phyloP scores from a whole-genome alignment of 208 protist genomes.

The Acanthamoeba rhysodes region DNA sequence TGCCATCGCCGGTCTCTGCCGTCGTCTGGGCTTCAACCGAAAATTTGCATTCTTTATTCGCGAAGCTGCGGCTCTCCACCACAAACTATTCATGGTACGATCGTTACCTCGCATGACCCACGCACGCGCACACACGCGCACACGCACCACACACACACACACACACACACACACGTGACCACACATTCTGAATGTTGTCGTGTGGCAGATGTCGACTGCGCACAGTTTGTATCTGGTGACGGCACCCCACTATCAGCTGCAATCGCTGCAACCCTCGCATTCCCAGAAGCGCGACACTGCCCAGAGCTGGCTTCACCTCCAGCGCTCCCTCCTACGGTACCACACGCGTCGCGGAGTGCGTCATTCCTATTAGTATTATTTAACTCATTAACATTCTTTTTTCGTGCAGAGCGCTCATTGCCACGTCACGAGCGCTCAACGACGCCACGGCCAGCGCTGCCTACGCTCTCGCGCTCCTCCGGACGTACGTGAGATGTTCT shows the following conservation, averaged over 20 bases:
- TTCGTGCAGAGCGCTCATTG: not conserved
- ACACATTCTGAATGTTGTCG: no score
- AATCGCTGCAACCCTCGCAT: not conserved
- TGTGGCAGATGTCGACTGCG: slow-evolving; percentile 44
- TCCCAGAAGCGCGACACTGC: not conserved
- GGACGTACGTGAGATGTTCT: not conserved
- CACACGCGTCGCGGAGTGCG: no score
- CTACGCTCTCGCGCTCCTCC: slow-evolving; percentile 41
- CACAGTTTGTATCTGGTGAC: slow-evolving; percentile 54
- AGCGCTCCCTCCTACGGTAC: slow-evolving; percentile 42
- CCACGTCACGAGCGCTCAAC: slow-evolving; percentile 40
- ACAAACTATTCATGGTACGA: slow-evolving; percentile 66
- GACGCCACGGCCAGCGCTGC: slow-evolving; percentile 38
- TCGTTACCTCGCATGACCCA: no score
- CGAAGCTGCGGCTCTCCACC: slow-evolving; percentile 29
- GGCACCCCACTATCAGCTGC: slow-evolving; percentile 54
- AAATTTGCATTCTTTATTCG: slow-evolving; percentile 69
- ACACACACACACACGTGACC: not conserved
- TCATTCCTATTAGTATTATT: no score
- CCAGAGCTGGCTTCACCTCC: slow-evolving; percentile 31
- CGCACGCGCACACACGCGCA: no score
- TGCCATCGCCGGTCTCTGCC: slow-evolving; percentile 47
- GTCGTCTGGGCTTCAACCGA: slow-evolving; percentile 4
- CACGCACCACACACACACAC: no score
- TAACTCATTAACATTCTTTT: not conserved